phyloP scores from a whole-genome alignment of 768 basidiomycete genomes.

The Coprinellus micaceus region DNA sequence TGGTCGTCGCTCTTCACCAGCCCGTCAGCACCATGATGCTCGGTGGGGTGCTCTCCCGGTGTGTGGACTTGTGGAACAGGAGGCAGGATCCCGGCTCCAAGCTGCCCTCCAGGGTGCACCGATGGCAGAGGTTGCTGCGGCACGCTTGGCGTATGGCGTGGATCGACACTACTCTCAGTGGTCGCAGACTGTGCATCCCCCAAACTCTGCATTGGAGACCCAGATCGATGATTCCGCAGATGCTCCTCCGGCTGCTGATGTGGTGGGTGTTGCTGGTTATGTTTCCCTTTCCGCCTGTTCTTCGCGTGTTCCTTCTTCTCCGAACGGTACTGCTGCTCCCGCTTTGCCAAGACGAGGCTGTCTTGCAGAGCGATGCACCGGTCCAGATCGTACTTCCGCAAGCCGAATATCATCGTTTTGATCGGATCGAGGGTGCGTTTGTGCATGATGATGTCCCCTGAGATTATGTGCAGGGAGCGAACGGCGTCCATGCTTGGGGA shows the following conservation, averaged over 20 bases:
- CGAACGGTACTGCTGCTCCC: background rate
- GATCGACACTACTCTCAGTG: too few species aligned
- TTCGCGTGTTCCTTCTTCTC: constrained; percentile 3
- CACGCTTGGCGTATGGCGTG: background rate
- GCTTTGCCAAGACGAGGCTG: constrained; percentile 11
- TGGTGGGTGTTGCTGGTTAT: too few species aligned
- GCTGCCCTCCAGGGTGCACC: background rate
- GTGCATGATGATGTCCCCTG: constrained; percentile 67
- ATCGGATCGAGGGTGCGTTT: constrained; percentile 70
- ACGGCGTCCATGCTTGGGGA: constrained; percentile 59
- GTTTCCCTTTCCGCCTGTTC: constrained; percentile 3
- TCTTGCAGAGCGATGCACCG: constrained; percentile 25
- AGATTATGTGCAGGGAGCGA: constrained; percentile 66
- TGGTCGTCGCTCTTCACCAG: constrained; percentile 7
- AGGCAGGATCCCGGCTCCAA: too few species aligned
- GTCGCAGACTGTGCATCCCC: too few species aligned
- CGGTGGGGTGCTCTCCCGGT: background rate
- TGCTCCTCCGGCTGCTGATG: too few species aligned
- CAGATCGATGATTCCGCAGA: too few species aligned
- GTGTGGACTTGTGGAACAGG: background rate
- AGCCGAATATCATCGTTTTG: constrained; percentile 59
- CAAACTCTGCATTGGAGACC: too few species aligned
- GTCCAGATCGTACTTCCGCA: constrained; percentile 63
- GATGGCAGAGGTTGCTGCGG: background rate
- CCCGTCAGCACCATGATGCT: background rate